Evolutionary conservation across 345 rosid genomes (phyloP), one percentile per base, ranked within the genome.

Genomic region (Citrus australasica): DNA sequence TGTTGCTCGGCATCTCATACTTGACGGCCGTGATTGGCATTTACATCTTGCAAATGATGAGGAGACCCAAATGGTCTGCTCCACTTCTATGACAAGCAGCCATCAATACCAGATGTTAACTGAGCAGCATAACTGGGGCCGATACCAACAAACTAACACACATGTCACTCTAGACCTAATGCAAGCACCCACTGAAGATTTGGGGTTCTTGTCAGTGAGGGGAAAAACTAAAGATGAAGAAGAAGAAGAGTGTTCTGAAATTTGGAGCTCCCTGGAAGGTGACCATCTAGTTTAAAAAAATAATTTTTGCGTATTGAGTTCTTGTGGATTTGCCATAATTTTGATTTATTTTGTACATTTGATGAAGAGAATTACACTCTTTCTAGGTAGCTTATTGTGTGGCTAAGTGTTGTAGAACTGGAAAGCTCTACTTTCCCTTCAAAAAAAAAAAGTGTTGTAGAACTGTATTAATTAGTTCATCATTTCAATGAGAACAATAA

Each of bases 101-200:
- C 69, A 73, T 28, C 81, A 76, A 11, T 69, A 77, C 32, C 85
- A 56, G 7, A 28, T 58, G 42, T n/a, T 75, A 13, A 30, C 76
- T 2, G 82, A 71, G 37, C 73, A 76, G 8, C 83, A 71, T 3
- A 24, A 71, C 56, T 83, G 86, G 86, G 79, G 51, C 10, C 70
- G 82, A 56, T 76, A 77, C 63, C 81, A 79, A 2, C 86, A 71
- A 66, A 30, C 76, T 3, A 32, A 76, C 64, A 13, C 82, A 11
- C 88, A 86, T 4, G 81, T 90, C 5, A 88, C 93, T 0, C 69
- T 90, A 51, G 83, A 90, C 69, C 85, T 90, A 40, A 87, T 87
- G 93, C 90, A 86, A 30, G 79, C 87, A 9, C 83, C 91, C 2
- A 79, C 67, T 58, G 79, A 86, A 0, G 79, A 86, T 8, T 83